phyloP scores from a whole-genome alignment of 2,329 filamentous ascomycete species.

The Clarireedia monteithiana region DNA sequence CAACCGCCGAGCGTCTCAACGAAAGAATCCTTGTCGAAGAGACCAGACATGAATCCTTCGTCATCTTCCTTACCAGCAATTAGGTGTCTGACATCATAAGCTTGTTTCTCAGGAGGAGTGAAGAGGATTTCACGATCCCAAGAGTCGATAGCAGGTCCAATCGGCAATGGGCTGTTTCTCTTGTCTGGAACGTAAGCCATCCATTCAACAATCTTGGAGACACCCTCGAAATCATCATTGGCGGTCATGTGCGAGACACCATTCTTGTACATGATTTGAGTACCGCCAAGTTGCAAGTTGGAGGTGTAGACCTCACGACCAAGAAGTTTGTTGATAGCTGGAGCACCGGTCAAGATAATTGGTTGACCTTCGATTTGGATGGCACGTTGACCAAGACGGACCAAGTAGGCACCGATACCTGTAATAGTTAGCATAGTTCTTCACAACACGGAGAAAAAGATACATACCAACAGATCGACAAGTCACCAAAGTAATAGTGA shows the following conservation, averaged over 20 bases:
- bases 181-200: constrained; percentile 95
- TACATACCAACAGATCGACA: constrained; percentile 84
- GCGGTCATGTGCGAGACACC: constrained; percentile 99
- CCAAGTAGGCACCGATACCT: constrained; percentile 96
- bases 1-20: constrained; percentile 94
- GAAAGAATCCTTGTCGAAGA: constrained; percentile 96
- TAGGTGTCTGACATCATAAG: constrained; percentile 90
- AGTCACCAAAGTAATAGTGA: constrained; percentile 94
- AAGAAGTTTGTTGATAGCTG: constrained; percentile 94
- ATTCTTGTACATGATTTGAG: constrained; percentile 99
- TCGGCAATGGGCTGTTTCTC: constrained; percentile 87
- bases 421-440: constrained; percentile 25
- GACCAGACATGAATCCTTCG: constrained; percentile 71
- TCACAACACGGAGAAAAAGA: constrained; percentile 10
- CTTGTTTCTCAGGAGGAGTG: constrained; percentile 66
- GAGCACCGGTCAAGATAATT: constrained; percentile 95
- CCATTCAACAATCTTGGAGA: constrained; percentile 97
- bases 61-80: constrained; percentile 83
- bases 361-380: constrained; percentile 98
- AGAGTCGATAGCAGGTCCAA: constrained; percentile 72
- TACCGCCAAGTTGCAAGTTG: constrained; percentile 97
- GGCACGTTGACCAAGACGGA: constrained; percentile 94
- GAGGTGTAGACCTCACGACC: constrained; percentile 98
- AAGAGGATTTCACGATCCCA: constrained; percentile 93
- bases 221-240: constrained; percentile 93